Evolutionary conservation across 176 grass and related monocot species (phyloP).

Genomic region (Pontederia paniculata): DNA sequence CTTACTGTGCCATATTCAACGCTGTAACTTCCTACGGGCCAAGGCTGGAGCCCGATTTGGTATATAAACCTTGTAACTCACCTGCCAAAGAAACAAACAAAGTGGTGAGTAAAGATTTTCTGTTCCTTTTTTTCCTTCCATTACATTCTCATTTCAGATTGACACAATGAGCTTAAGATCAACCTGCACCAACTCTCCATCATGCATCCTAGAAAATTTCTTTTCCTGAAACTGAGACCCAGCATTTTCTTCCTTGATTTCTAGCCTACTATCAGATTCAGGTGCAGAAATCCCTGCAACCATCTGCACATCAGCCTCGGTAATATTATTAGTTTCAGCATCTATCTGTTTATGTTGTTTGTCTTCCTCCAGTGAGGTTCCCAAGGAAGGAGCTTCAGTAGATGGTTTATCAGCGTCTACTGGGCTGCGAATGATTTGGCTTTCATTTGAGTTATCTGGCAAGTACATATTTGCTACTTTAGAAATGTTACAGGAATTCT

Average conservation of each 20-base stretch:
- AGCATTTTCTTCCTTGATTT: conserved; percentile 1
- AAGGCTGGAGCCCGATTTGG: conserved; percentile 53
- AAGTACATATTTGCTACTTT: conserved; percentile 7
- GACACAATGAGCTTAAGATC: conserved; percentile 14
- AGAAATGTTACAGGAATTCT: conserved; percentile 16
- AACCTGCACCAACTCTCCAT: conserved; percentile 76
- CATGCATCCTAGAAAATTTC: conserved; percentile 87
- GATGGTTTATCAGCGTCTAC: neutral
- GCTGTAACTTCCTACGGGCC: conserved; percentile 67
- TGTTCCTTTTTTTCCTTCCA: neutral
- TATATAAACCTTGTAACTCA: conserved; percentile 97
- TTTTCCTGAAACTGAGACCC: conserved; percentile 69
- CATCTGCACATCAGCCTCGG: neutral
- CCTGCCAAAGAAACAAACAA: conserved; percentile 37
- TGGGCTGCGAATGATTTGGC: neutral
- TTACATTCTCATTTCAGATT: conserved; percentile 5
- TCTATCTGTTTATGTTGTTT: neutral
- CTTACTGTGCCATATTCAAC: conserved; percentile 19
- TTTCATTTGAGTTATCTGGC: conserved; percentile 14
- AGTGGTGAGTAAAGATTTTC: conserved; percentile 1
- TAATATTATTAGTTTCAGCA: neutral
- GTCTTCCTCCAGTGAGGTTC: neutral
- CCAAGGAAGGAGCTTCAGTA: neutral
- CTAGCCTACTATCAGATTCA: neutral
- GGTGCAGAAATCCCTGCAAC: neutral